Base-by-base conservation (phyloP, 106 monocot species). In the Acorus gramineus region DNA sequence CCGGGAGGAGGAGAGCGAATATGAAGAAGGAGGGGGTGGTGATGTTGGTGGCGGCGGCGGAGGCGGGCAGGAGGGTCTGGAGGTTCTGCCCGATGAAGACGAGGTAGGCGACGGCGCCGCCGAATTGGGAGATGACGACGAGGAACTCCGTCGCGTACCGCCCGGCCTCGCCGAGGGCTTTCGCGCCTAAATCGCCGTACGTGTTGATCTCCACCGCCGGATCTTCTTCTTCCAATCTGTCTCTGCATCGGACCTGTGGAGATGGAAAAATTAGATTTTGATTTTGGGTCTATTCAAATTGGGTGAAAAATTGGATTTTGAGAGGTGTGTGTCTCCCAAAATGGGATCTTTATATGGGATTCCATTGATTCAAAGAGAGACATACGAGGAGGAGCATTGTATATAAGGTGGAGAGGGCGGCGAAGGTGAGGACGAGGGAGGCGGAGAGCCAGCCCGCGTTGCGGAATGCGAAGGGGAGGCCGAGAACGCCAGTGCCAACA, bases 11-110 rank as follows among this genome's bases (percentile, higher is more conserved):
- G 52, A 86, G 12, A 3, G 85, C 50, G 61, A 95, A 90, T 51
- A 95, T 76, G 65, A 87, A 87, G 42, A 71, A 59, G 6, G 80
- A 73, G 11, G 89, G 77, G 6, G 81, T 42, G 54, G 79, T 66
- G 5, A 10, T n/a, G 46, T 59, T 28, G 55, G 63, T 59, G 54
- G 58, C 46, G 8, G 49, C 67, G 61, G 8, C 46, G 7, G 48
- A 60, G 43, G 3, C 10, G 10, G 69, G 57, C 60, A 89, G 81
- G n/a, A 85, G 42, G 11, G 90, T 87, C 46, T 78, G 82, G 51
- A 95, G 84, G 61, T 95, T 95, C 52, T 95, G 89, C 60, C 90
- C 86, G 56, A 90, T 90, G 73, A 95, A 95, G 52, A 95, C 71
- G 52, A 95, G 76, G 73, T 95, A 95, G 52, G 94, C 90, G 9